phyloP scores from a whole-genome alignment of 345 rosid species.

The Odontarrhena argentea region DNA sequence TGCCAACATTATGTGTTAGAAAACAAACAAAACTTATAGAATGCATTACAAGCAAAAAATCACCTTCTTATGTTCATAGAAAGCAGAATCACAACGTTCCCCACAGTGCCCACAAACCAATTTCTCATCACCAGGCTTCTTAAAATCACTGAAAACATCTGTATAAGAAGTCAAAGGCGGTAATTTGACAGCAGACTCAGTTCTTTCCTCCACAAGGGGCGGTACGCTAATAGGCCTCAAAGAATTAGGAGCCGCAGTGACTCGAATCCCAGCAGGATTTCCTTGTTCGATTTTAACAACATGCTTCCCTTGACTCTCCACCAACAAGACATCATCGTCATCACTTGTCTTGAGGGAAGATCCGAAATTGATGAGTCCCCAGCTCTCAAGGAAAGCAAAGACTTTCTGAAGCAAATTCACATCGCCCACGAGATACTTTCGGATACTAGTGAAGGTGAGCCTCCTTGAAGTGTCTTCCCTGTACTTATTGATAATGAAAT shows the following conservation, averaged over 20 bases:
- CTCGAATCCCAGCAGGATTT: constrained; percentile 71
- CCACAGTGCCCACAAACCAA: constrained; percentile 59
- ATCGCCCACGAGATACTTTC: constrained; percentile 81
- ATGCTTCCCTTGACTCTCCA: constrained; percentile 39
- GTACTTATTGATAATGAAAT: constrained; percentile 86
- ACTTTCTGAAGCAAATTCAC: constrained; percentile 77
- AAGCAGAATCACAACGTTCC: constrained; percentile 48
- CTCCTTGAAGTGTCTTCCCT: constrained; percentile 71
- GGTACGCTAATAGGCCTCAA: constrained; percentile 58
- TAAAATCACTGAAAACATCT: constrained; percentile 59
- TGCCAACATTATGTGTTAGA: constrained; percentile 42
- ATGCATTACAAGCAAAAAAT: neutral
- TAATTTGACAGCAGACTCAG: constrained; percentile 45
- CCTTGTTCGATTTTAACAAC: constrained; percentile 63
- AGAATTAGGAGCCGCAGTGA: constrained; percentile 70
- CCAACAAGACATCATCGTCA: constrained; percentile 7
- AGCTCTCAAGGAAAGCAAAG: constrained; percentile 62
- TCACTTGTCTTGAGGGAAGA: constrained; percentile 22
- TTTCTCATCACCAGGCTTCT: constrained; percentile 38
- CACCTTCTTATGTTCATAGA: constrained; percentile 66
- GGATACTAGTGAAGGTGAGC: constrained; percentile 78
- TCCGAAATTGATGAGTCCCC: constrained; percentile 82
- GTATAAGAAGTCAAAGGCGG: constrained; percentile 78
- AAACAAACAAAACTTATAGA: neutral
- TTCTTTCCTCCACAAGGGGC: constrained; percentile 30